Evolutionary conservation across 176 grass and related monocot species (phyloP).

Genomic region (Paspalum vaginatum): DNA sequence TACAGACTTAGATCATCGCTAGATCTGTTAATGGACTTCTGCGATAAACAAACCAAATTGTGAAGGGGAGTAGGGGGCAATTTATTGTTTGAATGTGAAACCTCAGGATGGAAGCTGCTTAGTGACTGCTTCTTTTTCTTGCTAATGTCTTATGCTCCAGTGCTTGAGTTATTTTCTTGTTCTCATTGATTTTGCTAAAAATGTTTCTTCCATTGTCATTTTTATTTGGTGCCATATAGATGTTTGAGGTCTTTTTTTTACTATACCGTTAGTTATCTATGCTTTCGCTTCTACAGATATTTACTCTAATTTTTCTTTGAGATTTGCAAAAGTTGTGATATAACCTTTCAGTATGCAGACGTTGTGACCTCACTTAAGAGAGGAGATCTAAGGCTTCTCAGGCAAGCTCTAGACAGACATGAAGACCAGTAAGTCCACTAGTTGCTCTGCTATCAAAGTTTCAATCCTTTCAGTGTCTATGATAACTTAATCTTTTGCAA

Average conservation of each 20-base stretch:
- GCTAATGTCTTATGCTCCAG: no score
- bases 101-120: background rate
- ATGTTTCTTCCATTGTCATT: background rate
- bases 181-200: slow-evolving; percentile 26
- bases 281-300: no score
- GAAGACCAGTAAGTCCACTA: slow-evolving; percentile 76
- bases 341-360: slow-evolving; percentile 81
- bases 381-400: slow-evolving; percentile 88
- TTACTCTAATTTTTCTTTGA: background rate
- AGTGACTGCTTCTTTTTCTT: background rate
- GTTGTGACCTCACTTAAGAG: slow-evolving; percentile 75
- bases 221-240: slow-evolving; percentile 20
- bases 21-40: background rate
- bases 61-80: background rate
- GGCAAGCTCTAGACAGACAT: slow-evolving; percentile 73
- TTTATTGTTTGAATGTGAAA: background rate
- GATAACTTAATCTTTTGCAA: slow-evolving; percentile 42
- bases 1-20: background rate
- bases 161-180: background rate
- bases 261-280: background rate
- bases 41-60: background rate
- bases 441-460: background rate
- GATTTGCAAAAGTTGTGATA: slow-evolving; percentile 51
- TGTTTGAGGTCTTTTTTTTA: background rate
- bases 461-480: background rate